These are phyloP conservation scores for Bremia lactucae DNA, from an alignment of 352 stramenopile genomes.

Conservation along the genomic window DNA sequence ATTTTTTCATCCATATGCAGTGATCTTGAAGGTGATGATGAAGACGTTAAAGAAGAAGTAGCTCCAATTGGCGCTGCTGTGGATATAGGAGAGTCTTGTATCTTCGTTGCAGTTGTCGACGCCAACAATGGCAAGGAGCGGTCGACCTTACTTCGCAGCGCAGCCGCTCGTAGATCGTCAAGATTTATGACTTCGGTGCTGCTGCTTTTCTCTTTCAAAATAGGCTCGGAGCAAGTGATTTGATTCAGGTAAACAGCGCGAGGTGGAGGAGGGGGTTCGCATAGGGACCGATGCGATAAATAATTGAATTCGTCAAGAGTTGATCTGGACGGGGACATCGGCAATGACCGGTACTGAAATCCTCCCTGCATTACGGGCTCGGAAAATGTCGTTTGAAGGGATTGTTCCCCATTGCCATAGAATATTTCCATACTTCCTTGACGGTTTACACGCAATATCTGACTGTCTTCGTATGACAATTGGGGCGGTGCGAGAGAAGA, in stretches of 20 bases:
- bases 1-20: not conserved
- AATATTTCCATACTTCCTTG: conserved; percentile 54
- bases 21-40: conserved; percentile 1
- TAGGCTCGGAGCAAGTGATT: not conserved
- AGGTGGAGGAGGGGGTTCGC: conserved; percentile 2
- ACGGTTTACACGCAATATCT: conserved; percentile 64
- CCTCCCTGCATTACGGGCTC: conserved; percentile 11
- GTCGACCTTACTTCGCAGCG: conserved; percentile 57
- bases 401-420: conserved; percentile 5
- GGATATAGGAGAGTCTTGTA: no score
- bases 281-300: conserved; percentile 7
- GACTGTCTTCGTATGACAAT: conserved; percentile 31
- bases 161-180: conserved; percentile 54
- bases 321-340: conserved; percentile 8
- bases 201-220: conserved; percentile 3
- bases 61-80: no score
- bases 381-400: conserved; percentile 6
- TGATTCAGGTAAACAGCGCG: not conserved
- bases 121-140: conserved; percentile 4
- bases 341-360: conserved; percentile 37
- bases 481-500: conserved; percentile 1
- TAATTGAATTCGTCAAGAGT: conserved; percentile 1
- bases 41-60: conserved; percentile 1
- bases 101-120: not conserved
- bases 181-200: conserved; percentile 36